A percentile compares a stretch with the other conserved stretches of the same genome.
These are phyloP conservation scores for Barbatosphaeria neglecta DNA, from an alignment of 495 filamentous ascomycete genomes.

Conservation along the genomic window DNA sequence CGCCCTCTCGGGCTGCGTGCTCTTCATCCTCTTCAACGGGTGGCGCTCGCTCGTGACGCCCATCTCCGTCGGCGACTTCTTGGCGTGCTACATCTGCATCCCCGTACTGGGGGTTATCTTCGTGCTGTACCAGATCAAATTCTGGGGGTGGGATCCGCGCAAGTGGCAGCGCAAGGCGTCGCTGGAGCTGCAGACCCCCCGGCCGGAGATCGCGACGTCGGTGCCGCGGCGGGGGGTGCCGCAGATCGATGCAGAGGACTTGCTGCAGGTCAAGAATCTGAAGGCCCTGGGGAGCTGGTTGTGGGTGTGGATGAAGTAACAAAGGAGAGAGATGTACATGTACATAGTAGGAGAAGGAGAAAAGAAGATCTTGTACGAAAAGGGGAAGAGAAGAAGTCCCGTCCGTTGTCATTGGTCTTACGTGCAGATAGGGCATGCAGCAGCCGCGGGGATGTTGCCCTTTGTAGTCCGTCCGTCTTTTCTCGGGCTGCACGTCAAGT, in stretches of 20 bases:
- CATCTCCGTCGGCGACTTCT: constrained; percentile 18
- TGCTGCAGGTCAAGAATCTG: background rate
- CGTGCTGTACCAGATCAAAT: constrained; percentile 3
- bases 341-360: too few species aligned
- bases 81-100: constrained; percentile 24
- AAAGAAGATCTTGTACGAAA: too few species aligned
- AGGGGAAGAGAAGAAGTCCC: too few species aligned
- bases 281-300: constrained; percentile 1
- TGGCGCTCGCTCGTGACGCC: constrained; percentile 24
- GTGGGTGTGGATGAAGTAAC: constrained; percentile 4
- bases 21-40: constrained; percentile 28
- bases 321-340: too few species aligned
- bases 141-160: constrained; percentile 3
- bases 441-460: too few species aligned
- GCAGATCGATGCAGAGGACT: constrained; percentile 1
- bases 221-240: constrained; percentile 1
- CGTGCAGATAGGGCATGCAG: too few species aligned
- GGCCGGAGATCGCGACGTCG: constrained; percentile 3
- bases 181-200: constrained; percentile 2
- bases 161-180: background rate
- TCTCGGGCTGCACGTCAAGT: too few species aligned
- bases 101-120: background rate
- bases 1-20: constrained; percentile 17
- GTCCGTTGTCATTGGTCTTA: too few species aligned
- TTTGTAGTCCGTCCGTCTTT: too few species aligned